phyloP scores from a whole-genome alignment of 192 early-diverging fungal species.

The Helicostylum pulchrum region DNA sequence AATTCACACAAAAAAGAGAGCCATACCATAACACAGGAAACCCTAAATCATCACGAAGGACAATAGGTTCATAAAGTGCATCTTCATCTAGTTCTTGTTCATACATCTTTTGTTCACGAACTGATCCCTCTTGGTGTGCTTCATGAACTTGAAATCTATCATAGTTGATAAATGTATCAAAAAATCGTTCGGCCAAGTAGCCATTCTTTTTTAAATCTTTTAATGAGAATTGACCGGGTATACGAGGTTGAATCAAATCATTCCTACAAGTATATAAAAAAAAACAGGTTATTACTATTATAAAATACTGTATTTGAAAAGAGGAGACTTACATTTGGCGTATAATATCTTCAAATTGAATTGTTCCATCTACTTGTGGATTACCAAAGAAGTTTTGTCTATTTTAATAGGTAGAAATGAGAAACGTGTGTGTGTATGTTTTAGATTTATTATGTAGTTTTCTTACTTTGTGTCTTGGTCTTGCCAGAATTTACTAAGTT shows the following conservation, averaged over 20 bases:
- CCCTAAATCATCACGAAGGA: conserved; percentile 5
- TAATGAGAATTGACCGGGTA: conserved; percentile 29
- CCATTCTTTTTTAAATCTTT: conserved; percentile 32
- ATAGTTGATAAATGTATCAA: conserved; percentile 39
- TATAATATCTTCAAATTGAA: conserved; percentile 36
- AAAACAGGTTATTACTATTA: not conserved
- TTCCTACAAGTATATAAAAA: conserved; percentile 18
- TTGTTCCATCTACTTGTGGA: conserved; percentile 2
- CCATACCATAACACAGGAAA: conserved; percentile 3
- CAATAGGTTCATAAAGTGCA: not conserved
- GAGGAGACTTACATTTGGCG: conserved; percentile 32
- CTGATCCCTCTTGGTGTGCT: conserved; percentile 21
- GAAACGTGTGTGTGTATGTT: not conserved
- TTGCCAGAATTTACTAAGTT: conserved; percentile 82
- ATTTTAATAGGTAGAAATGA: not conserved
- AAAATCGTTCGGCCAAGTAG: conserved; percentile 37
- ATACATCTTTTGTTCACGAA: conserved; percentile 1
- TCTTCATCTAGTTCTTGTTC: not conserved
- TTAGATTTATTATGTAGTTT: not conserved
- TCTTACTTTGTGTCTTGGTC: conserved; percentile 65
- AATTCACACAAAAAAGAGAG: not conserved
- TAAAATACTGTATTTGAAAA: not conserved
- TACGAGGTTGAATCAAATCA: conserved; percentile 35
- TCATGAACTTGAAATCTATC: conserved; percentile 37
- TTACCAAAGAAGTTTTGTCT: conserved; percentile 9